Base-by-base conservation (phyloP, 2,329 filamentous ascomycete genomes). In the Diaporthe aspalathi region DNA sequence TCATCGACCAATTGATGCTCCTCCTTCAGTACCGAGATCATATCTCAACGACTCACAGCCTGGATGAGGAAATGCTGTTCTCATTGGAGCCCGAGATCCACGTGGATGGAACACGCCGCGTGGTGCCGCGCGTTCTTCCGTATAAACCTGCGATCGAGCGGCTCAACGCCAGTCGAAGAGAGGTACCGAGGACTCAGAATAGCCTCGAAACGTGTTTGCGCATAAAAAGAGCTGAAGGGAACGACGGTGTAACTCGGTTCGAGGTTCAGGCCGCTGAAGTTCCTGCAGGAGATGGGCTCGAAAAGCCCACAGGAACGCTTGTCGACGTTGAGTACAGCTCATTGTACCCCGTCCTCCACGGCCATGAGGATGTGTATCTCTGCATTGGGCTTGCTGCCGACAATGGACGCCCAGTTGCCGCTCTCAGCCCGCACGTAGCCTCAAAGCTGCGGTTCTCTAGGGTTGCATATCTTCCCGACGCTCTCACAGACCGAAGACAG, bases 101-200 rank as follows among this genome's bases (percentile, higher is more conserved):
- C 50, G 74, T 84, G 1, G 76, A 82, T 47, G 68, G 76, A 2
- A 80, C 80, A 1, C 73, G 56, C 5, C 78, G 79, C 0, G 72
- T 82, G 0, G 76, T 85, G 3, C 81, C 83, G 0, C 81, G 84
- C 0, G 75, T 85, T 3, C 22, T 84, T 2, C 82, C 84, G 0
- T 82, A 81, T 75, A 78, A 79, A 50, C 70, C 77, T 1, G 80
- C 76, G 7, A 85, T 84, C 68, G 77, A 82, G 49, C 77, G 81
- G 0, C 74, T 80, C 60, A 85, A 84, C 63, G 78, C 83, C 1
- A 67, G 78, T 2, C 80, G 83, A 9, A 78, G 83, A 8, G 70
- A 81, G 1, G 78, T 85, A 11, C 73, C 78, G 0, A 75, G 73
- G 2, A 70, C 72, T 0, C 60, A 80, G 29, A 81, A 83, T 71